These are phyloP conservation scores for Cladophialophora carrionii DNA, from an alignment of 2,329 filamentous ascomycete species.

Conservation along the genomic window DNA sequence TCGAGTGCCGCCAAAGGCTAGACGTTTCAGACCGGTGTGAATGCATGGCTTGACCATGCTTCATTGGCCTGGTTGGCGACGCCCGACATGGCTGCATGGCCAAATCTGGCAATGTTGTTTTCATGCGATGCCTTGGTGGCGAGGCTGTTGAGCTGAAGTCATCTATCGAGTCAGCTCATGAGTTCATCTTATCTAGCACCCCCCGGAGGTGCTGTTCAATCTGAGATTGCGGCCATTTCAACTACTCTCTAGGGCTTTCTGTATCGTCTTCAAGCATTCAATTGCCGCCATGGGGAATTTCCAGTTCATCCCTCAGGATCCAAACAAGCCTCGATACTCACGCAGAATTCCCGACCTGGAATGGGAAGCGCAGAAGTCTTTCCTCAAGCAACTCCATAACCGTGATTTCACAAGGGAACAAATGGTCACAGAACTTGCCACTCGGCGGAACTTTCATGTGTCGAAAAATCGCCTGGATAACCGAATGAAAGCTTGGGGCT, in stretches of 20 bases:
- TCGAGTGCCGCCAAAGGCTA: too few relatives aligned
- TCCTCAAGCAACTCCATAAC: not conserved
- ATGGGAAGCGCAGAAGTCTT: not conserved
- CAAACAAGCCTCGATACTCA: not conserved
- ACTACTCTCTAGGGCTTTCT: too few relatives aligned
- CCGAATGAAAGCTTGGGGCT: not conserved
- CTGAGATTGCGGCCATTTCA: too few relatives aligned
- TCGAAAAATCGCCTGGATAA: slow-evolving; percentile 1
- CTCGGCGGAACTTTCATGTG: not conserved
- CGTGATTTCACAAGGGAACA: not conserved
- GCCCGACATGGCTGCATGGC: not conserved
- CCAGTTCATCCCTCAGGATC: not conserved
- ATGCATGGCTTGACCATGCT: too few relatives aligned
- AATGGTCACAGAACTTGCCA: not conserved
- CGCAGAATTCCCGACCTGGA: not conserved
- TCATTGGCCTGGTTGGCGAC: too few relatives aligned
- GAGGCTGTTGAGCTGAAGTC: not conserved
- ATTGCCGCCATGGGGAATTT: not conserved
- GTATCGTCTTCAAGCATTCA: too few relatives aligned
- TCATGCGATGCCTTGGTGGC: not conserved
- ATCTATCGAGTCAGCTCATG: not conserved
- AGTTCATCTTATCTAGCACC: too few relatives aligned
- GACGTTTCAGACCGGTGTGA: too few relatives aligned
- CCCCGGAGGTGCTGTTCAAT: too few relatives aligned
- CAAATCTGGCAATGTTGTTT: not conserved